Conservation (phyloP, 23 red algal genomes). For the Cyanidioschyzon merolae region DNA sequence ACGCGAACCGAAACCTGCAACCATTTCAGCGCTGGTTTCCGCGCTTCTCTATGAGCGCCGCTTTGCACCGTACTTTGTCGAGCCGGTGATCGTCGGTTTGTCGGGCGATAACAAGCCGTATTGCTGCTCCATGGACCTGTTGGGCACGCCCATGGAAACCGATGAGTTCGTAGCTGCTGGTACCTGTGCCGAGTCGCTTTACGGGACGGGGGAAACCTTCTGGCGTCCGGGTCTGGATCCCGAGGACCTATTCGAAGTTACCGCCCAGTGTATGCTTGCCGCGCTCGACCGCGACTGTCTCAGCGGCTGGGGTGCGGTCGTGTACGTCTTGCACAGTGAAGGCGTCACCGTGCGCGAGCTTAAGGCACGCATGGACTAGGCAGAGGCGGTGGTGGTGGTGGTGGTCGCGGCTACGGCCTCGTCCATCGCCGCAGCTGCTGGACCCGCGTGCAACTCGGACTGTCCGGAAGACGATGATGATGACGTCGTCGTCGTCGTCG, state of each 20-base stretch:
- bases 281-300: conserved; percentile 95
- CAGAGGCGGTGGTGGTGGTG: too few species aligned
- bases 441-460: too few species aligned
- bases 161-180: conserved; percentile 81
- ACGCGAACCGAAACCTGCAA: conserved; percentile 59
- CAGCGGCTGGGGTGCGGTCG: conserved; percentile 87
- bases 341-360: conserved; percentile 55
- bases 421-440: too few species aligned
- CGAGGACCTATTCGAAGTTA: conserved; percentile 84
- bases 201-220: conserved; percentile 97
- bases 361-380: conserved; percentile 91
- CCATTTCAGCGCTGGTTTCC: conserved; percentile 75
- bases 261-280: conserved; percentile 62
- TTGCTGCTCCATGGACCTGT: conserved; percentile 82
- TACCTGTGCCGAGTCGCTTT: conserved; percentile 89
- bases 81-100: conserved; percentile 74
- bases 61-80: conserved; percentile 93
- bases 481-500: too few species aligned
- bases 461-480: too few species aligned
- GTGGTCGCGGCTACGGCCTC: too few species aligned
- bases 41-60: conserved; percentile 85
- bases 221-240: conserved; percentile 64
- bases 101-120: conserved; percentile 67
- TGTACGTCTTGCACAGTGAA: conserved; percentile 78
- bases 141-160: conserved; percentile 59